Evolutionary conservation across 805 yeast species (phyloP).

Genomic region (Blastobotrys mokoenaii): DNA sequence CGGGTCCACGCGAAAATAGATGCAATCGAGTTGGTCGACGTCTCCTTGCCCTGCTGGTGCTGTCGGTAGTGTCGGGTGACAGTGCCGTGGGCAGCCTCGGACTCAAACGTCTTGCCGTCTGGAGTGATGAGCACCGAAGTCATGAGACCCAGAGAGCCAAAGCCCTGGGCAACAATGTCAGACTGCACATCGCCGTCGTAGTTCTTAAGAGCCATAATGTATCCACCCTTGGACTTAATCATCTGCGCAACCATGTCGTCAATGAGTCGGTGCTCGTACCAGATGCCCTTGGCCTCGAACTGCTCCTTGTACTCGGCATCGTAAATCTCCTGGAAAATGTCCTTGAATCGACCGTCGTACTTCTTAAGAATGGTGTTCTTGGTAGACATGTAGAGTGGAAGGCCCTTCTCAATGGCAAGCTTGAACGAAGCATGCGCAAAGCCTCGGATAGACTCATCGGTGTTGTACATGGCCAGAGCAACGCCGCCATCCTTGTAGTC

Average conservation of each 20-base stretch:
- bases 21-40: constrained; percentile 95
- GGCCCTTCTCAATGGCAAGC: constrained; percentile 67
- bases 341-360: constrained; percentile 94
- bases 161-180: constrained; percentile 96
- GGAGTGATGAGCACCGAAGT: constrained; percentile 96
- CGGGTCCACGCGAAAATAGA: constrained; percentile 96
- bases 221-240: constrained; percentile 94
- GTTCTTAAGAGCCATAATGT: constrained; percentile 91
- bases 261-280: constrained; percentile 94
- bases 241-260: constrained; percentile 99
- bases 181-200: constrained; percentile 97
- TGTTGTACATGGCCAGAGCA: constrained; percentile 90
- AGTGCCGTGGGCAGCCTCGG: constrained; percentile 99
- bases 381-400: constrained; percentile 81
- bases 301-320: constrained; percentile 56
- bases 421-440: constrained; percentile 92
- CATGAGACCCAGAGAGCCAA: constrained; percentile 94
- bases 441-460: constrained; percentile 81
- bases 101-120: constrained; percentile 90
- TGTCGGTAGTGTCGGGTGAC: constrained; percentile 96
- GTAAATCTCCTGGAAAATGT: constrained; percentile 77
- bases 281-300: constrained; percentile 75
- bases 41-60: constrained; percentile 94
- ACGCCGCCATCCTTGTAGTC: constrained; percentile 69
- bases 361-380: constrained; percentile 90